Percentiles rank a stretch among this genome's conserved stretches.
phyloP scores from a whole-genome alignment of 2,329 filamentous ascomycete genomes.

The Didymosphaeria variabile region DNA sequence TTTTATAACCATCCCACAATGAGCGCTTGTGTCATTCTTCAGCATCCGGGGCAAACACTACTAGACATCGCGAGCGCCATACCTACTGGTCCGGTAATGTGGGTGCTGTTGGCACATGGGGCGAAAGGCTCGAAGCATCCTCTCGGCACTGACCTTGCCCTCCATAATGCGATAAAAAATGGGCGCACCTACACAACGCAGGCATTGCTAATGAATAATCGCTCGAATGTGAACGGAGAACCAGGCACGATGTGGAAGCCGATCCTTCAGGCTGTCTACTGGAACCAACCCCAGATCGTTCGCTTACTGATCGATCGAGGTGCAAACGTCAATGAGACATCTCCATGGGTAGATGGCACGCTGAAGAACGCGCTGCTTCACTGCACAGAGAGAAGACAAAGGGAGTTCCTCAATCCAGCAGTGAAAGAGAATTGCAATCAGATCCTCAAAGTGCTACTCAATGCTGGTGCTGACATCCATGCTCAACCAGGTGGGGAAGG shows the following conservation, averaged over 20 bases:
- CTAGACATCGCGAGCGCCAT: conserved; percentile 45
- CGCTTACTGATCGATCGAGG: conserved; percentile 40
- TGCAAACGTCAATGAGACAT: conserved; percentile 36
- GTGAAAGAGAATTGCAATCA: conserved; percentile 32
- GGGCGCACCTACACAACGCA: conserved; percentile 41
- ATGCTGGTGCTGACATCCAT: conserved; percentile 41
- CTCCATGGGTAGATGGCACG: conserved; percentile 19
- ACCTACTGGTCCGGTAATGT: conserved; percentile 36
- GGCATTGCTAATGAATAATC: conserved; percentile 31
- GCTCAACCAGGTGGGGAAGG: conserved; percentile 24
- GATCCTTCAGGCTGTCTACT: conserved; percentile 42
- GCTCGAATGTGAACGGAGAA: conserved; percentile 39
- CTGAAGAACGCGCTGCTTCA: conserved; percentile 37
- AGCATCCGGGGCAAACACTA: conserved; percentile 43
- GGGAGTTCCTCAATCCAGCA: conserved; percentile 26
- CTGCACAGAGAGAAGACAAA: conserved; percentile 34
- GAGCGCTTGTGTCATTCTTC: conserved; percentile 35
- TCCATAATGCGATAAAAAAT: conserved; percentile 50
- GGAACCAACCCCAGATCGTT: conserved; percentile 42
- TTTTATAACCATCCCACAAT: conserved; percentile 41
- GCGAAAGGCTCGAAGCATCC: conserved; percentile 43
- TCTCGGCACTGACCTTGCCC: conserved; percentile 41
- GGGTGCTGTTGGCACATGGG: conserved; percentile 39
- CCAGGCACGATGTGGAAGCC: conserved; percentile 39
- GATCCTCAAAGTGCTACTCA: conserved; percentile 39